Evolutionary conservation across 1,284 basidiomycete genomes (phyloP).

Genomic region (Marasmius tenuissimus): DNA sequence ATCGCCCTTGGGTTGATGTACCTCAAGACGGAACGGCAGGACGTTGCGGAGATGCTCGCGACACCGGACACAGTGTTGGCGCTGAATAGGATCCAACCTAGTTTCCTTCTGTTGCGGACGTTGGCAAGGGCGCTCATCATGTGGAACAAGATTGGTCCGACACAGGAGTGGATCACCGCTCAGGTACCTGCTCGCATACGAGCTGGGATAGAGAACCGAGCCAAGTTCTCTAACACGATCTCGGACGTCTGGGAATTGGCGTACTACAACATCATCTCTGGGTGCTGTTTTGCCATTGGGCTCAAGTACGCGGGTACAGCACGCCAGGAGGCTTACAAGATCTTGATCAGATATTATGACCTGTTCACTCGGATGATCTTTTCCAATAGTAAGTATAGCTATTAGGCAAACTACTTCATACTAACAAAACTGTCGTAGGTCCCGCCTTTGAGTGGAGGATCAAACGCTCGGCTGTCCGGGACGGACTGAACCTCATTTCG

Average conservation of each 20-base stretch:
- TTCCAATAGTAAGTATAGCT: conserved; percentile 50
- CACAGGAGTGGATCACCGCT: conserved; percentile 74
- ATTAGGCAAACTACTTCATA: background rate
- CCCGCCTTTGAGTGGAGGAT: conserved; percentile 83
- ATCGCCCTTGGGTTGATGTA: conserved; percentile 93
- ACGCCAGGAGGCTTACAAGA: conserved; percentile 80
- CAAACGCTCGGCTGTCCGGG: conserved; percentile 83
- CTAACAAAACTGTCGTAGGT: conserved; percentile 38
- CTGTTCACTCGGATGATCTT: conserved; percentile 70
- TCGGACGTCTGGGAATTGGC: conserved; percentile 84
- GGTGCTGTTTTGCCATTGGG: conserved; percentile 88
- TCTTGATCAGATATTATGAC: conserved; percentile 82
- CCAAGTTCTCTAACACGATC: conserved; percentile 48
- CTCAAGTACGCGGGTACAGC: conserved; percentile 95
- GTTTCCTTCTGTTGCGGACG: conserved; percentile 81
- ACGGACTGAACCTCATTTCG: conserved; percentile 86
- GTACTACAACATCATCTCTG: conserved; percentile 87
- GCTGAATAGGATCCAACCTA: conserved; percentile 86
- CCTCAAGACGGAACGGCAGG: conserved; percentile 79
- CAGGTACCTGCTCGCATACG: conserved; percentile 77
- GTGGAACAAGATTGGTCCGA: conserved; percentile 81
- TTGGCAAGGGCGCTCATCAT: conserved; percentile 82
- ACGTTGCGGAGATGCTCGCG: conserved; percentile 82
- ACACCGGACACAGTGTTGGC: conserved; percentile 81
- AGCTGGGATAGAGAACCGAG: conserved; percentile 53